Evolutionary conservation across 495 filamentous ascomycete genomes (phyloP), one percentile per base, ranked within the genome.

Genomic region (Ramalina intermedia): DNA sequence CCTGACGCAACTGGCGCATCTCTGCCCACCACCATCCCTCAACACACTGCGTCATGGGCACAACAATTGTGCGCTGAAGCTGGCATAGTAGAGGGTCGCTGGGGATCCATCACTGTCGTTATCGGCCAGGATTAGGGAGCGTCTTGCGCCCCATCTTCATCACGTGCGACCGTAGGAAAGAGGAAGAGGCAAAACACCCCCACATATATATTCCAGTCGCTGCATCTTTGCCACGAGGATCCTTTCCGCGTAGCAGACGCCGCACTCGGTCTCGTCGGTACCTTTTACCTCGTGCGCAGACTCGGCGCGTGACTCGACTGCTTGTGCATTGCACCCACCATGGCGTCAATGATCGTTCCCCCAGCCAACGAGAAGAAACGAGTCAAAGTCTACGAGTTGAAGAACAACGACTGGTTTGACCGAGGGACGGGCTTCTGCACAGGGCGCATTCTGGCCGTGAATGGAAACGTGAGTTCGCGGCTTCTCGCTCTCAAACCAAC

Each of bases 351-450:
- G 14, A 18, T 89, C 74, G 77, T 87, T 70, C 81, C 83, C 66
- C 76, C 82, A 60, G 69, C 80, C 60, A 80, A 82, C 70, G 85
- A 89, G 67, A 87, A 84, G 75, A 94, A 89, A 73, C 84, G 91
- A 72, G 91, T 98, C 58, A 98, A 98, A 73, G 91, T 98, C 57
- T 98, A 98, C 66, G 91, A 98, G 69, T 76, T 98, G 54, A 85
- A 82, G 58, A 87, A 94, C 67, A 95, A 91, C 74, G 93, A 98
- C 75, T 98, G 91, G 91, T 95, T 88, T 63, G 91, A 98, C 68
- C 74, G 93, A 52, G 91, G 91, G 45, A 98, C 91, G 17, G 91
- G 91, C 41, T 96, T 96, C 65, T 98, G 91, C 65, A 84, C 75
- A 21, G 88, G 87, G 21, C 75, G 78, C 55, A 78, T 85, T 50